Conservation (phyloP, 192 early-diverging fungal genomes). For the Chytriomyces sp. region DNA sequence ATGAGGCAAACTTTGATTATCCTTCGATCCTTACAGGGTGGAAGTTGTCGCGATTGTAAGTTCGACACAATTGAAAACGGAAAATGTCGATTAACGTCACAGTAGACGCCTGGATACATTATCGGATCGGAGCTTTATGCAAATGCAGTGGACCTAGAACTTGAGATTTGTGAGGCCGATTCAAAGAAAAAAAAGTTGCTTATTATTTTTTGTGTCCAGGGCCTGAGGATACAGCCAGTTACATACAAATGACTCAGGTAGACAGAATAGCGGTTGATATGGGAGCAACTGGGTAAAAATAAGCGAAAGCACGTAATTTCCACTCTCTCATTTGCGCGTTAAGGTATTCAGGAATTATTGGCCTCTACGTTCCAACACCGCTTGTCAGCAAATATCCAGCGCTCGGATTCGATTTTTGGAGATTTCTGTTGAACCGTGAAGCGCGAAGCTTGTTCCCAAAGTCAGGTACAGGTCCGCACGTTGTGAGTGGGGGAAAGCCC, state of each 20-base stretch:
- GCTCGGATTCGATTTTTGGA: constrained; percentile 29
- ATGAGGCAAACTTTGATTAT: too few relatives aligned
- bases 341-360: constrained; percentile 27
- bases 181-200: background rate
- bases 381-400: constrained; percentile 17
- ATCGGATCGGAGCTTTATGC: constrained; percentile 2
- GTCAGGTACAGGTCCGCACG: background rate
- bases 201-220: too few relatives aligned
- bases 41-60: background rate
- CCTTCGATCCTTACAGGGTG: background rate
- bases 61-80: background rate
- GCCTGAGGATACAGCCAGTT: constrained; percentile 17
- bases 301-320: too few relatives aligned
- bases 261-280: background rate
- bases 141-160: constrained; percentile 1
- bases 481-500: background rate
- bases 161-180: constrained; percentile 11
- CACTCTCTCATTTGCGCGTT: background rate
- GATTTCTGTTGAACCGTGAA: constrained; percentile 21
- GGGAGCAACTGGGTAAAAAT: constrained; percentile 18
- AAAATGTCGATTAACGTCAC: background rate
- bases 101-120: background rate
- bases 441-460: constrained; percentile 8
- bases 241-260: constrained; percentile 19
- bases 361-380: constrained; percentile 20